A percentile compares a stretch with the other conserved stretches of the same genome.
Conservation (phyloP, 2,329 filamentous ascomycete genomes). For the Didymella arachidicola region DNA sequence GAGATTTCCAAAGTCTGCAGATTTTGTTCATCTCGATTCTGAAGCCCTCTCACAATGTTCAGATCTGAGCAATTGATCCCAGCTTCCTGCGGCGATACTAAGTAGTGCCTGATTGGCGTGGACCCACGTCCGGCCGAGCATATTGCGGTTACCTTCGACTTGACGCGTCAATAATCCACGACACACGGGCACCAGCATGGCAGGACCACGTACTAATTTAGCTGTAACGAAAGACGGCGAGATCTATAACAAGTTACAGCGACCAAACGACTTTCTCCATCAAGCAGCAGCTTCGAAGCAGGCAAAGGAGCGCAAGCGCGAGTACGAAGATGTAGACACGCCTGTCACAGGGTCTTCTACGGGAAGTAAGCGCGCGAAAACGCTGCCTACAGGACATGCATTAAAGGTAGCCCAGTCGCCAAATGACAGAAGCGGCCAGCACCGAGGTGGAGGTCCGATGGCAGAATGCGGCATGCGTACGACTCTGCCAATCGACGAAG, state of each 20-base stretch:
- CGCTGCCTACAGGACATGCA: constrained; percentile 1
- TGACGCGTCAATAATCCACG: background rate
- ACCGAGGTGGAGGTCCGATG: constrained; percentile 18
- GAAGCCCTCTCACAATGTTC: no score
- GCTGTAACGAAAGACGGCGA: constrained; percentile 47
- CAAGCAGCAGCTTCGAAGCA: constrained; percentile 4
- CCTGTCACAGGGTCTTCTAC: constrained; percentile 4
- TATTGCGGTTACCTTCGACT: background rate
- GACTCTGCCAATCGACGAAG: constrained; percentile 36
- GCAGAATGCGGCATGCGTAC: constrained; percentile 39
- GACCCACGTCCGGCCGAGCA: background rate
- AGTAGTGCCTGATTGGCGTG: background rate
- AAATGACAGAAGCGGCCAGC: constrained; percentile 4
- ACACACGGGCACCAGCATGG: constrained; percentile 27
- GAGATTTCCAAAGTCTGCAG: no score
- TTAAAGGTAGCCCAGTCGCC: background rate
- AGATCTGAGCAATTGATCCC: no score
- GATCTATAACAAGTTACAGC: constrained; percentile 48
- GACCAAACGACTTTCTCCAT: constrained; percentile 42
- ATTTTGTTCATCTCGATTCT: no score
- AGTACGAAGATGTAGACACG: constrained; percentile 19
- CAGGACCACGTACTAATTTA: constrained; percentile 34
- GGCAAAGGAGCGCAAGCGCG: constrained; percentile 36
- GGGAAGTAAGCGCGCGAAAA: constrained; percentile 29
- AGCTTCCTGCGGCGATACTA: no score